Percentiles rank a stretch among this genome's conserved stretches.
Conservation (phyloP, 2,329 filamentous ascomycete species). For the Neofusicoccum ribis region DNA sequence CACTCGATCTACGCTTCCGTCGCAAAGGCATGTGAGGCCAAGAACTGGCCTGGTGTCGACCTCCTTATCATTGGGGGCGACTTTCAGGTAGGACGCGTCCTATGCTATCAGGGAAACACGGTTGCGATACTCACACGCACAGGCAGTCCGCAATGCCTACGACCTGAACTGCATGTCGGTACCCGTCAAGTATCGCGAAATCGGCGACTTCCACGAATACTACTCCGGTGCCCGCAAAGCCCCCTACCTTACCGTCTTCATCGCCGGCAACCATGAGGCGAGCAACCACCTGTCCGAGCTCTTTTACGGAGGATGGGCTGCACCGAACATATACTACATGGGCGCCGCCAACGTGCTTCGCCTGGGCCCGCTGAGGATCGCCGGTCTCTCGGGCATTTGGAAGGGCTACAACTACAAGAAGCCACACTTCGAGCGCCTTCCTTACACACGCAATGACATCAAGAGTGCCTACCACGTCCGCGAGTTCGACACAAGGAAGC, state of each 20-base stretch:
- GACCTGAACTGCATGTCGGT: conserved; percentile 90
- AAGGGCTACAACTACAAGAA: conserved; percentile 86
- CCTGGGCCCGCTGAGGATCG: conserved; percentile 81
- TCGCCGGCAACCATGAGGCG: conserved; percentile 94
- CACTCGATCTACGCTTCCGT: conserved; percentile 88
- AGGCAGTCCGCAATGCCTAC: conserved; percentile 83
- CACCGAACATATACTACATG: conserved; percentile 95
- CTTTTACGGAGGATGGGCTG: conserved; percentile 95
- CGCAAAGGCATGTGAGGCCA: conserved; percentile 64
- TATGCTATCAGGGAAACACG: neutral
- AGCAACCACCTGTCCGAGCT: conserved; percentile 88
- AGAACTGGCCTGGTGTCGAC: conserved; percentile 76
- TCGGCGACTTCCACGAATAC: conserved; percentile 93
- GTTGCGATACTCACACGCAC: conserved; percentile 26
- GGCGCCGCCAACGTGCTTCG: conserved; percentile 88
- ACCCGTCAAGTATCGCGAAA: conserved; percentile 79
- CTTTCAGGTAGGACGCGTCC: conserved; percentile 66
- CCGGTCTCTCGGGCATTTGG: conserved; percentile 91
- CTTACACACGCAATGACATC: conserved; percentile 75
- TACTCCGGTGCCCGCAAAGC: conserved; percentile 77
- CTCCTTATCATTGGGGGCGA: conserved; percentile 93
- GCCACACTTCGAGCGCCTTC: conserved; percentile 80
- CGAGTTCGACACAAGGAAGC: conserved; percentile 86
- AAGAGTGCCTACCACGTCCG: conserved; percentile 86
- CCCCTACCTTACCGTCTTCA: conserved; percentile 88